Conservation (phyloP, 352 stramenopile species). For the Phytophthora sp. region DNA sequence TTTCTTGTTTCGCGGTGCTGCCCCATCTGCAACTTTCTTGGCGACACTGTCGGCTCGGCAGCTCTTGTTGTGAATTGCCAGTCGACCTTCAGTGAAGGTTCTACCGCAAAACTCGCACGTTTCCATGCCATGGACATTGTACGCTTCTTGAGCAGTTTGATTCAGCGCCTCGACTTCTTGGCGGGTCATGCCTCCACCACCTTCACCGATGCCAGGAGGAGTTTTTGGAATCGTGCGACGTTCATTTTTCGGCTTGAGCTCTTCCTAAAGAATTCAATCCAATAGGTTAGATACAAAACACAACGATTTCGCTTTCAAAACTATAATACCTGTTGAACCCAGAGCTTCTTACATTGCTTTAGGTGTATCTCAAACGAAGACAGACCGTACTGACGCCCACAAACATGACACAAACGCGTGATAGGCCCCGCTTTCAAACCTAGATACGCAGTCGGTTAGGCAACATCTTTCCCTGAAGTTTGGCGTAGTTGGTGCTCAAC, state of each 20-base stretch:
- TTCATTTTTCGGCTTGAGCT: conserved; percentile 68
- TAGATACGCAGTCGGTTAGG: no score
- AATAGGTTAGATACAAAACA: no score
- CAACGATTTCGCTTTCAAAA: not conserved
- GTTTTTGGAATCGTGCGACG: conserved; percentile 72
- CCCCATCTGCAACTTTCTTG: conserved; percentile 58
- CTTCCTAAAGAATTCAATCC: conserved; percentile 61
- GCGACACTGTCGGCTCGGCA: conserved; percentile 50
- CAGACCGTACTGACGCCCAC: conserved; percentile 76
- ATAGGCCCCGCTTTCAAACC: conserved; percentile 55
- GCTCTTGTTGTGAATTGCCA: conserved; percentile 74
- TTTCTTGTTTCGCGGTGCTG: conserved; percentile 62
- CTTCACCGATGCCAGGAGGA: conserved; percentile 47
- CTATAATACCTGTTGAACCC: conserved; percentile 54
- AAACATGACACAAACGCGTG: conserved; percentile 83
- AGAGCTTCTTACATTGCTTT: conserved; percentile 88
- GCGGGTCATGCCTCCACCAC: conserved; percentile 40
- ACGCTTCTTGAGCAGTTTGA: conserved; percentile 63
- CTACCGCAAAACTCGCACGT: conserved; percentile 76
- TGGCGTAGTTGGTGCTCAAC: no score
- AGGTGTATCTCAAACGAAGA: conserved; percentile 87
- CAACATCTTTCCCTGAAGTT: no score
- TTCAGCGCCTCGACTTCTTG: conserved; percentile 79
- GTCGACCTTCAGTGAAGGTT: conserved; percentile 76
- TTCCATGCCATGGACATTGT: conserved; percentile 81